Conservation (phyloP, 805 yeast species). For the Teunomyces funiuensis region DNA sequence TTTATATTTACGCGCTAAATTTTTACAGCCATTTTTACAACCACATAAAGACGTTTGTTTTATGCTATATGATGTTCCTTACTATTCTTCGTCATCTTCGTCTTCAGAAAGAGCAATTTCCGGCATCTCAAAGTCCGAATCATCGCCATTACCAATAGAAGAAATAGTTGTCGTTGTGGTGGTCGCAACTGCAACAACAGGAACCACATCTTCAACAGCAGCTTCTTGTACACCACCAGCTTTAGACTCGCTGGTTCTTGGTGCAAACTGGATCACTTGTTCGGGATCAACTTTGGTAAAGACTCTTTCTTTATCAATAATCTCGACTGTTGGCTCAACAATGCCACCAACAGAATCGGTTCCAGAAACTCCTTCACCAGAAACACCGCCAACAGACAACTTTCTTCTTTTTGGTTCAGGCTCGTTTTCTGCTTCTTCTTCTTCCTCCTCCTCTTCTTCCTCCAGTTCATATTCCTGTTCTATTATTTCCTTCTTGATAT, state of each 20-base stretch:
- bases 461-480: constrained; percentile 9
- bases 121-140: constrained; percentile 55
- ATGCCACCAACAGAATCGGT: neutral
- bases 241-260: constrained; percentile 9
- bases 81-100: constrained; percentile 36
- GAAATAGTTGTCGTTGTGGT: constrained; percentile 4
- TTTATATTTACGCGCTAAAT: neutral
- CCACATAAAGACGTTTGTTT: neutral
- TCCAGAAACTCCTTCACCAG: constrained; percentile 1
- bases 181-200: constrained; percentile 8
- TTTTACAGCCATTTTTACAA: neutral
- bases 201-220: constrained; percentile 9
- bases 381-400: constrained; percentile 1
- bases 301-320: constrained; percentile 1
- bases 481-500: constrained; percentile 14
- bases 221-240: constrained; percentile 2
- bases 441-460: constrained; percentile 5
- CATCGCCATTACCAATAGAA: constrained; percentile 22
- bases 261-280: constrained; percentile 9
- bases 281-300: constrained; percentile 5
- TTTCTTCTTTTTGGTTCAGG: constrained; percentile 7
- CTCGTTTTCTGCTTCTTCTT: constrained; percentile 3
- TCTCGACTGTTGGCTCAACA: neutral
- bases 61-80: neutral
- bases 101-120: constrained; percentile 41